Base-by-base conservation (phyloP, 108 stramenopile species). In the Fistulifera solaris region DNA sequence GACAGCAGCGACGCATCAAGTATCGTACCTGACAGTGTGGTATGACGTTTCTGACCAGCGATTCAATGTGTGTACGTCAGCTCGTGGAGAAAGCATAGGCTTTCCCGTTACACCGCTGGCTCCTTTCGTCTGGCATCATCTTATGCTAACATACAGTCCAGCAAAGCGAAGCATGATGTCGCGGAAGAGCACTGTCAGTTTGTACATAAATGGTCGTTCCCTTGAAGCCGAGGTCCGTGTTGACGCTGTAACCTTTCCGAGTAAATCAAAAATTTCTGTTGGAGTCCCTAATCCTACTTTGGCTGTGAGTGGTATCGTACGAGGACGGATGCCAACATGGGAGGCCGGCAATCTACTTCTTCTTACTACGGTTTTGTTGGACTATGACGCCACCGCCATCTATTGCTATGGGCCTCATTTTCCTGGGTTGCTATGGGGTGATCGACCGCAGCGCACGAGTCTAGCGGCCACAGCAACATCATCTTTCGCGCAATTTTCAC, bases 391-490 rank as follows among this genome's bases (percentile, higher is more conserved):
- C 22, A 85, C 85, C 27, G 80, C 89, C 10, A 81, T 91, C 56
- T 85, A 76, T 46, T 64, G 80, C 15, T 77, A 75, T 44, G 89
- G 89, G 26, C 85, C 89, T 18, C 81, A 87, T 47, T 91, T 85
- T 57, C 73, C 79, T 6, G 81, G 89, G 25, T 52, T 85, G 23
- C 83, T 91, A 65, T 87, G 89, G 89, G 89, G 89, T 12, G 89
- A 91, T 58, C 67, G 89, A 56, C 89, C 89, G 26, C 85, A 91
- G 50, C 58, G 85, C n/a, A 68, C 81, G 24, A 87, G 85, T 12
- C 68, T 91, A n/a, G 73, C 89, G 3, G 80, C 89, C 24, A 85
- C 85, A 16, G 85, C 77, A 27, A 87, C 85, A 3, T 68, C 81
- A 18, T 63, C 78, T 24, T 87, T 91, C 59, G 73, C 83, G 3